These are phyloP conservation scores for Nothopassalora personata DNA, from an alignment of 2,329 filamentous ascomycete genomes.

Conservation along the genomic window DNA sequence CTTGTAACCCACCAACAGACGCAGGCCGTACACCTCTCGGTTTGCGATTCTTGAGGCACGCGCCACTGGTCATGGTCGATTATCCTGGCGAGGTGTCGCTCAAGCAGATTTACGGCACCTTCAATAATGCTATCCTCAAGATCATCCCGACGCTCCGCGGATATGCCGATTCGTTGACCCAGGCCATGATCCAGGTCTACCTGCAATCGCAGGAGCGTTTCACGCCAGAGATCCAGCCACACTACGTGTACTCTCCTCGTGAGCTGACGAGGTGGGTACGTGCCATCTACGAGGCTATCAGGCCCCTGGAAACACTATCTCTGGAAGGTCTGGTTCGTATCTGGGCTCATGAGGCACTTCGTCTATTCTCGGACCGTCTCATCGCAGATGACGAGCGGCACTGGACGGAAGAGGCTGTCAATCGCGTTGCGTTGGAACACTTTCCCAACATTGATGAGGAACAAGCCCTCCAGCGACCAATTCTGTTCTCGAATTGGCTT, in stretches of 20 bases:
- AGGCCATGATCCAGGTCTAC: conserved; percentile 96
- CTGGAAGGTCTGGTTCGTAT: conserved; percentile 91
- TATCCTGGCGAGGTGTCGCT: conserved; percentile 95
- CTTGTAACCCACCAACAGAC: conserved; percentile 97
- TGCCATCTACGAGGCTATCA: conserved; percentile 93
- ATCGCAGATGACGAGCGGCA: conserved; percentile 89
- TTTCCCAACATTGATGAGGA: conserved; percentile 95
- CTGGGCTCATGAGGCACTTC: conserved; percentile 95
- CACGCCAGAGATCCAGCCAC: conserved; percentile 92
- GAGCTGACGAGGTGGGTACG: conserved; percentile 97
- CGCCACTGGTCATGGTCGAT: conserved; percentile 98
- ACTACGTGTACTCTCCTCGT: conserved; percentile 99
- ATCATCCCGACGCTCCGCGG: conserved; percentile 92
- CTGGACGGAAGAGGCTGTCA: conserved; percentile 89
- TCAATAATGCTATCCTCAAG: conserved; percentile 94
- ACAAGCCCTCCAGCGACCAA: conserved; percentile 83
- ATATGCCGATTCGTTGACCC: conserved; percentile 88
- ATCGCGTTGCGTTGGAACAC: conserved; percentile 77
- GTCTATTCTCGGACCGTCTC: conserved; percentile 94
- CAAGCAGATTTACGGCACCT: conserved; percentile 96
- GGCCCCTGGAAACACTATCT: conserved; percentile 79
- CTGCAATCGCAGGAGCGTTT: conserved; percentile 90
- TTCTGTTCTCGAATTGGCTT: conserved; percentile 98
- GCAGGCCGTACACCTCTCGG: conserved; percentile 93
- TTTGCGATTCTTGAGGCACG: conserved; percentile 87